These are phyloP conservation scores for Trichophyton mentagrophytes DNA, from an alignment of 2,329 filamentous ascomycete species.

Conservation along the genomic window DNA sequence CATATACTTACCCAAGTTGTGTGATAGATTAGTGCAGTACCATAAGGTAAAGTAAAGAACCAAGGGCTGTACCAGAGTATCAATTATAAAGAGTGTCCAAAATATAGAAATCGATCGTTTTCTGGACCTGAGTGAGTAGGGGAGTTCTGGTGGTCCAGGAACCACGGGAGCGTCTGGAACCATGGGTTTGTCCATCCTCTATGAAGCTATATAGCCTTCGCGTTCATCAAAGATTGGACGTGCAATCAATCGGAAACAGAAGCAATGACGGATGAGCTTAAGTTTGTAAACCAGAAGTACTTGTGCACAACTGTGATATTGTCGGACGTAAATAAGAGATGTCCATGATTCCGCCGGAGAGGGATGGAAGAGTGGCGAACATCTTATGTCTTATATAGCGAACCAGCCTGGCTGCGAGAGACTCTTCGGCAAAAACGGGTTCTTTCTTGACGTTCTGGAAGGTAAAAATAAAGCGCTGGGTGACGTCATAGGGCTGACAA, in stretches of 20 bases:
- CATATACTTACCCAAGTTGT: conserved; percentile 24
- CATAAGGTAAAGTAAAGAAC: conserved; percentile 49
- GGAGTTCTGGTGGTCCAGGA: conserved; percentile 37
- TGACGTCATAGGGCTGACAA: conserved; percentile 2
- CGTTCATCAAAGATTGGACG: neutral
- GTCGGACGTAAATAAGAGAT: neutral
- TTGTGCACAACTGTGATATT: neutral
- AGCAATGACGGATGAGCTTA: neutral
- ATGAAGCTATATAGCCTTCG: neutral
- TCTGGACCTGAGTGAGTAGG: conserved; percentile 43
- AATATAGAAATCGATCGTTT: conserved; percentile 46
- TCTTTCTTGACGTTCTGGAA: neutral
- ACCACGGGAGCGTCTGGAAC: conserved; percentile 6
- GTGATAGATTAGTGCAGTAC: conserved; percentile 42
- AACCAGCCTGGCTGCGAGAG: neutral
- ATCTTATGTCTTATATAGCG: neutral
- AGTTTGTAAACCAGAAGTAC: neutral
- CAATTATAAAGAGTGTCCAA: conserved; percentile 47
- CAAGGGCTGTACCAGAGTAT: conserved; percentile 47
- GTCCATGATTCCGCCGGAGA: neutral
- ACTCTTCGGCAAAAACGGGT: neutral
- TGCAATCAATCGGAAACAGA: neutral
- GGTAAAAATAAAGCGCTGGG: neutral
- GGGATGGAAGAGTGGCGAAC: neutral
- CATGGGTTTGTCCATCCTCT: conserved; percentile 24